Conservation (phyloP, 2,329 filamentous ascomycete genomes). For the Aaosphaeria pasadenensis region DNA sequence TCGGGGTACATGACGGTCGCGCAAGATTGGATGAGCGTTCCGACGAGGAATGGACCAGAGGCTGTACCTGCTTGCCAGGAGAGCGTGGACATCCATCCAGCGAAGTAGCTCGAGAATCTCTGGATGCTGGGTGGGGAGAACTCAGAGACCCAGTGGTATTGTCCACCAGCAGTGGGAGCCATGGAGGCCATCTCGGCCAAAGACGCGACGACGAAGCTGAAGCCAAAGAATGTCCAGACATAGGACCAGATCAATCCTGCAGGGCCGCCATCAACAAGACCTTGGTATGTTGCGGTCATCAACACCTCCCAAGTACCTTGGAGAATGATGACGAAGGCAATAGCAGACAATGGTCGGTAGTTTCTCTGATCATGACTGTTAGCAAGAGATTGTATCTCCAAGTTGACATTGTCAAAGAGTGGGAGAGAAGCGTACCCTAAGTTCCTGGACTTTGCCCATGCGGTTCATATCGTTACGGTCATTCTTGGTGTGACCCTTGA, state of each 20-base stretch:
- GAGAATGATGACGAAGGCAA: constrained; percentile 30
- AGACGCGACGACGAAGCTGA: constrained; percentile 28
- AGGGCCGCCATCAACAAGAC: constrained; percentile 28
- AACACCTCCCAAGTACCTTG: constrained; percentile 34
- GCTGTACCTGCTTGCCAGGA: constrained; percentile 52
- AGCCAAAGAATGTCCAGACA: constrained; percentile 33
- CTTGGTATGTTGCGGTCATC: constrained; percentile 24
- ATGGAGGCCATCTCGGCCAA: constrained; percentile 36
- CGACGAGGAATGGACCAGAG: constrained; percentile 47
- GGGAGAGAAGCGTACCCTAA: constrained; percentile 11
- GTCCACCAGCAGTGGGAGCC: constrained; percentile 25
- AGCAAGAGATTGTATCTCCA: background rate
- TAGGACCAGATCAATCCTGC: constrained; percentile 34
- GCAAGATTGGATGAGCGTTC: constrained; percentile 46
- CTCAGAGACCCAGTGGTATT: constrained; percentile 35
- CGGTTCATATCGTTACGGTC: constrained; percentile 29
- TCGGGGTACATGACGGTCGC: constrained; percentile 42
- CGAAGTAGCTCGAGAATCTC: constrained; percentile 21
- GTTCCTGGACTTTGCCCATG: constrained; percentile 33
- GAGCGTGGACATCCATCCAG: constrained; percentile 47
- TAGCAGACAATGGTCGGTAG: constrained; percentile 28
- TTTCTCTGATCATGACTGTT: constrained; percentile 16
- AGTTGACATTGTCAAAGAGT: no score
- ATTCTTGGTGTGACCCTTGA: constrained; percentile 24
- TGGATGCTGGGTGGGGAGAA: constrained; percentile 27